Conservation (phyloP, 192 early-diverging fungal genomes). For the Dissophora ornata region DNA sequence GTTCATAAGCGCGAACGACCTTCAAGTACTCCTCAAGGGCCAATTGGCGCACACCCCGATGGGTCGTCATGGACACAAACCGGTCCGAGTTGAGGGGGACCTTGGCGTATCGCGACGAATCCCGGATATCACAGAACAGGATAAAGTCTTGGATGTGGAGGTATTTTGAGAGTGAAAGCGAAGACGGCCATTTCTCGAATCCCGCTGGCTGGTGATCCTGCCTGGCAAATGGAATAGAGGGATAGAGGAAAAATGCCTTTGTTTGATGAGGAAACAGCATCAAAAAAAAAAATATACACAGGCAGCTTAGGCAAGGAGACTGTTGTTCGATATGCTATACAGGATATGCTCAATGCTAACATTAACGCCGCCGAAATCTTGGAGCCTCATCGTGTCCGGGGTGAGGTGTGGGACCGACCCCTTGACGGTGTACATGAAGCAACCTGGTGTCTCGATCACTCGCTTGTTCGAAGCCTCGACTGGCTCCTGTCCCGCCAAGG, state of each 20-base stretch:
- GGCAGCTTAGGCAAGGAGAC: no score
- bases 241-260: no score
- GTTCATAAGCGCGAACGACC: conserved; percentile 56
- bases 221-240: no score
- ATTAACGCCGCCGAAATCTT: conserved; percentile 54
- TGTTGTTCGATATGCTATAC: conserved; percentile 6
- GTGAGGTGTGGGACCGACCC: conserved; percentile 69
- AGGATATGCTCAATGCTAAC: conserved; percentile 51
- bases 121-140: conserved; percentile 62
- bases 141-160: conserved; percentile 58
- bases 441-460: conserved; percentile 62
- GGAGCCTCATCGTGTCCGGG: conserved; percentile 57
- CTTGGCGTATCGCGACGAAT: conserved; percentile 51
- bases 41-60: conserved; percentile 64
- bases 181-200: conserved; percentile 36
- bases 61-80: conserved; percentile 59
- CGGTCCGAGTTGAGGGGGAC: conserved; percentile 62
- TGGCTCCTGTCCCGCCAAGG: background rate
- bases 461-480: background rate
- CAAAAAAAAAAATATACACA: no score
- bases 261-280: no score
- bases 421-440: conserved; percentile 61
- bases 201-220: conserved; percentile 35
- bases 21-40: conserved; percentile 58
- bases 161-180: conserved; percentile 55